These are phyloP conservation scores for Saccharomyces eubayanus DNA, from an alignment of 805 yeast species.

Conservation along the genomic window DNA sequence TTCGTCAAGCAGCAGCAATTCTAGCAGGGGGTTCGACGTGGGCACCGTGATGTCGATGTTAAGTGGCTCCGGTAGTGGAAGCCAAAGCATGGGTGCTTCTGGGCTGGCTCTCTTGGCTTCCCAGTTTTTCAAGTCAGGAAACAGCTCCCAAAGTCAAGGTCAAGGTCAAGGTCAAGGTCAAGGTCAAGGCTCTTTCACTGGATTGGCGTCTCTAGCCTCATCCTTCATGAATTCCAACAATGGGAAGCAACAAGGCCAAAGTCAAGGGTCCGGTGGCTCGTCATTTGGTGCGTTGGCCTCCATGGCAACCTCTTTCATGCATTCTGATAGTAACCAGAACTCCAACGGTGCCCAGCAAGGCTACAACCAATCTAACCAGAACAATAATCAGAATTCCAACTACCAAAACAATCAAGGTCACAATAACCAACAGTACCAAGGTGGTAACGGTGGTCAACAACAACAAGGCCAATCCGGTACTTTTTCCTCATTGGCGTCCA, in stretches of 20 bases:
- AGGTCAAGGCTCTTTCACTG: not conserved
- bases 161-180: slow-evolving; percentile 2
- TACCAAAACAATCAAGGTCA: not conserved
- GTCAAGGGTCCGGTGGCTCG: slow-evolving; percentile 7
- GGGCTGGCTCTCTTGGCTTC: slow-evolving; percentile 23
- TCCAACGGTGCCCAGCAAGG: not conserved
- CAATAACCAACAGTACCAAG: slow-evolving; percentile 1
- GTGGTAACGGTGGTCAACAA: slow-evolving; percentile 5
- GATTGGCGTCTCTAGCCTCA: slow-evolving; percentile 1
- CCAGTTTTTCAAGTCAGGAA: slow-evolving; percentile 16
- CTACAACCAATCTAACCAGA: not conserved
- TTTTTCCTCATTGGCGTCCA: slow-evolving; percentile 10
- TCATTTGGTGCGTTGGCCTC: slow-evolving; percentile 16
- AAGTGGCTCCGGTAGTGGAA: slow-evolving; percentile 6
- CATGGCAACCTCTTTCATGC: slow-evolving; percentile 15
- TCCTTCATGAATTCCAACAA: slow-evolving; percentile 4
- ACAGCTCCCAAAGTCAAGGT: not conserved
- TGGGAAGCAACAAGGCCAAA: slow-evolving; percentile 3
- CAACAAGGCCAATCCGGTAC: slow-evolving; percentile 5
- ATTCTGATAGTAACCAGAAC: not conserved
- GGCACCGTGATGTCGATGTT: slow-evolving; percentile 20
- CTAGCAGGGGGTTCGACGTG: slow-evolving; percentile 14
- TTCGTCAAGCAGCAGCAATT: slow-evolving; percentile 1
- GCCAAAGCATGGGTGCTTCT: slow-evolving; percentile 12
- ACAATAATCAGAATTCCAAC: slow-evolving; percentile 1